These are phyloP conservation scores for Pythium rhizo-oryzae DNA, from an alignment of 352 stramenopile species.

Conservation along the genomic window DNA sequence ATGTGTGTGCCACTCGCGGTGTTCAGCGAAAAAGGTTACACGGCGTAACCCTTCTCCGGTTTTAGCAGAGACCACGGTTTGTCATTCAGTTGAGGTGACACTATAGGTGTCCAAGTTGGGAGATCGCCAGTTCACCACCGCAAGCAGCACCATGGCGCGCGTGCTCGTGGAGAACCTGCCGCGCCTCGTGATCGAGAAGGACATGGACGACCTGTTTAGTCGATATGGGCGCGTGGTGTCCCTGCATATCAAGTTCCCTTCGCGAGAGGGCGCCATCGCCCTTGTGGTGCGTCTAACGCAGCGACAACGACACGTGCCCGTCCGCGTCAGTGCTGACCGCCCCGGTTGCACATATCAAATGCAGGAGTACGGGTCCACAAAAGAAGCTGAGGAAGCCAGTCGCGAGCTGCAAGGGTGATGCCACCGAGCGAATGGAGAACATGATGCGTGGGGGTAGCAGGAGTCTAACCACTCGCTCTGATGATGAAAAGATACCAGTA, in stretches of 20 bases:
- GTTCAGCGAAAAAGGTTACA: neutral
- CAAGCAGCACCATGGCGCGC: conserved; percentile 13
- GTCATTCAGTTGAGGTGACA: neutral
- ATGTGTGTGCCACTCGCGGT: neutral
- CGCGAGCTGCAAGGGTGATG: conserved; percentile 59
- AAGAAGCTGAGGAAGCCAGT: conserved; percentile 58
- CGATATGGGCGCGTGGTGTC: conserved; percentile 49
- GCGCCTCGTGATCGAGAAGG: conserved; percentile 50
- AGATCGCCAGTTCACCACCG: too few relatives aligned
- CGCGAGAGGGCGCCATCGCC: conserved; percentile 47
- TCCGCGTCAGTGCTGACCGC: too few relatives aligned
- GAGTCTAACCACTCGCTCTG: neutral
- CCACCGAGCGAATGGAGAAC: neutral
- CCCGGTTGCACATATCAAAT: too few relatives aligned
- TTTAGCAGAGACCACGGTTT: neutral
- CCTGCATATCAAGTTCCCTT: conserved; percentile 58
- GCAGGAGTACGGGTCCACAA: conserved; percentile 61
- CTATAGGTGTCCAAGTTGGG: too few relatives aligned
- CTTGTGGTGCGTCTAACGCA: conserved; percentile 51
- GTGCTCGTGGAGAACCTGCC: conserved; percentile 62
- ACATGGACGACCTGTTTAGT: conserved; percentile 60
- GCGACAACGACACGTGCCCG: too few relatives aligned
- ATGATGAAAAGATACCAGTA: neutral
- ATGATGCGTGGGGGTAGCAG: neutral
- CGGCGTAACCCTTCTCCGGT: neutral